A percentile compares a stretch with the other conserved stretches of the same genome.
phyloP scores from a whole-genome alignment of 805 yeast genomes.

The Candida vartiovaarae region DNA sequence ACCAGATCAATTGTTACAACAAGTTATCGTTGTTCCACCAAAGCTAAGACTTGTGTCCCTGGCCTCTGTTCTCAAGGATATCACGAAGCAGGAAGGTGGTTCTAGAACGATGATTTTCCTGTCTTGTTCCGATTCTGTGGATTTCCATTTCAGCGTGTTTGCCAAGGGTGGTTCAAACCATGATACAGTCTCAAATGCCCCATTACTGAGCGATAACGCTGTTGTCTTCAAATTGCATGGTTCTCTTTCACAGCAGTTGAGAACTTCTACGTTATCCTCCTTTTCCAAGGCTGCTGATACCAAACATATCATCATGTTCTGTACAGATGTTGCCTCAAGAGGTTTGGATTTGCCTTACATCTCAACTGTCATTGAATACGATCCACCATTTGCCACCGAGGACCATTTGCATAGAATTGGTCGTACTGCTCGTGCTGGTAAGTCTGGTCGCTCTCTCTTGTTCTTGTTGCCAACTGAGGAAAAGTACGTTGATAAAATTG shows the following conservation, averaged over 20 bases:
- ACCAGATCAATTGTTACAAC: conserved; percentile 87
- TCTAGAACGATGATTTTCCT: conserved; percentile 75
- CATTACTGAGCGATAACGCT: conserved; percentile 37
- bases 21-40: conserved; percentile 81
- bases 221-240: conserved; percentile 79
- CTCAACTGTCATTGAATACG: conserved; percentile 82
- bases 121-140: conserved; percentile 95
- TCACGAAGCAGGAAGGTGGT: conserved; percentile 30
- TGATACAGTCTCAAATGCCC: conserved; percentile 45
- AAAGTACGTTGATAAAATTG: conserved; percentile 61
- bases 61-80: conserved; percentile 53
- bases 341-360: conserved; percentile 90
- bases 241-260: conserved; percentile 73
- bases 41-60: conserved; percentile 81
- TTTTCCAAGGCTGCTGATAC: conserved; percentile 33
- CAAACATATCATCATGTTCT: conserved; percentile 63
- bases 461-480: conserved; percentile 93
- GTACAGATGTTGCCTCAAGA: conserved; percentile 97
- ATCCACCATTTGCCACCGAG: conserved; percentile 90
- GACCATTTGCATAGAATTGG: conserved; percentile 97
- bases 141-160: conserved; percentile 78
- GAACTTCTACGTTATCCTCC: conserved; percentile 60
- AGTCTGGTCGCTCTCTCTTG: conserved; percentile 66
- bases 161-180: conserved; percentile 47
- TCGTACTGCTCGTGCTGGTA: conserved; percentile 97